These are phyloP conservation scores for Rhynchosporium secalis DNA, from an alignment of 2,329 filamentous ascomycete species.

Conservation along the genomic window DNA sequence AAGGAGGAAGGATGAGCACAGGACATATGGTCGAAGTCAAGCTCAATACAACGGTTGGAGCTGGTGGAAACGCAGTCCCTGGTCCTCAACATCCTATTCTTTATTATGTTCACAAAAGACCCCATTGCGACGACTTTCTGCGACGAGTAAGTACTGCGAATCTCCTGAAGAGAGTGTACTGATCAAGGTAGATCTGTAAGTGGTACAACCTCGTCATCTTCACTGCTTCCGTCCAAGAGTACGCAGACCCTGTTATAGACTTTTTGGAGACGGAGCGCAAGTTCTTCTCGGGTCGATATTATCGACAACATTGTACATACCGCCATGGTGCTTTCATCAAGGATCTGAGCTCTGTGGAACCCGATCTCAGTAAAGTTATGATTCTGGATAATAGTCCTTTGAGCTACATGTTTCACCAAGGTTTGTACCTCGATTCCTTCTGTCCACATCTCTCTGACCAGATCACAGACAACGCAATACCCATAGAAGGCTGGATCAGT, in stretches of 20 bases:
- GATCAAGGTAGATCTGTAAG: slow-evolving; percentile 69
- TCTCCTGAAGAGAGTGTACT: slow-evolving; percentile 24
- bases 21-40: slow-evolving; percentile 99
- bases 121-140: slow-evolving; percentile 94
- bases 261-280: slow-evolving; percentile 97
- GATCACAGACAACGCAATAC: slow-evolving; percentile 89
- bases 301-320: slow-evolving; percentile 95
- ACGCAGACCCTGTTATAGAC: slow-evolving; percentile 97
- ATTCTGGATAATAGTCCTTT: slow-evolving; percentile 98
- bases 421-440: slow-evolving; percentile 50
- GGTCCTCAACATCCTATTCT: slow-evolving; percentile 93
- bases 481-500: slow-evolving; percentile 98
- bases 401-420: slow-evolving; percentile 98
- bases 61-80: slow-evolving; percentile 63
- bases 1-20: slow-evolving; percentile 91
- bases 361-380: slow-evolving; percentile 96
- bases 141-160: slow-evolving; percentile 60
- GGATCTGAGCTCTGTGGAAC: slow-evolving; percentile 92
- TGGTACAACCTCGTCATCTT: slow-evolving; percentile 99
- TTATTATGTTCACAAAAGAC: slow-evolving; percentile 98
- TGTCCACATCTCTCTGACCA: slow-evolving; percentile 4
- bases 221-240: slow-evolving; percentile 96
- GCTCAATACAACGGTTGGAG: slow-evolving; percentile 69
- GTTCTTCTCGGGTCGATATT: slow-evolving; percentile 91
- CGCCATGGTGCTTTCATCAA: slow-evolving; percentile 97